Conservation (phyloP, 1,139 yeast genomes). For the Blastobotrys apis region DNA sequence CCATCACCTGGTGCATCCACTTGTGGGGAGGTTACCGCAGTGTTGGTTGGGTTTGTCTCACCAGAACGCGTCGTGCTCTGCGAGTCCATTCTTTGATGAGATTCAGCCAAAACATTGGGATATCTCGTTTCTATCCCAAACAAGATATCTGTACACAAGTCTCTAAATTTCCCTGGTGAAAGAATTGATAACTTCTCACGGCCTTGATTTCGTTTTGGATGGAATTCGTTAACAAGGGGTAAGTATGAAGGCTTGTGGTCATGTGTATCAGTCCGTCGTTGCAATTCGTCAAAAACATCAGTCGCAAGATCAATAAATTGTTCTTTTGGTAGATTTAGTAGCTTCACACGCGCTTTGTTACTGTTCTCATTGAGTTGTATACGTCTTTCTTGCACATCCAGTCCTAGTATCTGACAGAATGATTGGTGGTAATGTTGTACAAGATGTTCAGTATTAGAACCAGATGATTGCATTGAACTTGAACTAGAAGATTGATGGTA, state of each 20-base stretch:
- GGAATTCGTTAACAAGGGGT: constrained; percentile 46
- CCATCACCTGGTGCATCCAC: background rate
- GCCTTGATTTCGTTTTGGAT: constrained; percentile 93
- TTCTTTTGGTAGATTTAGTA: constrained; percentile 70
- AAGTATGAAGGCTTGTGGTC: constrained; percentile 24
- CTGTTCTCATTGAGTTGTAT: constrained; percentile 34
- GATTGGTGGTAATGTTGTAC: constrained; percentile 17
- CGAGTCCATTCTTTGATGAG: background rate
- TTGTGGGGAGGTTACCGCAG: background rate
- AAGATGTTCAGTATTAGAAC: constrained; percentile 7
- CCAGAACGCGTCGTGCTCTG: background rate
- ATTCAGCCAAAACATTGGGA: constrained; percentile 16
- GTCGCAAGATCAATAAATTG: constrained; percentile 88
- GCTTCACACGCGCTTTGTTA: constrained; percentile 75
- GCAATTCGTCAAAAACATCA: constrained; percentile 87
- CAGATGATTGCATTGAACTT: background rate
- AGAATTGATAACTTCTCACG: constrained; percentile 85
- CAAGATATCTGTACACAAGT: constrained; percentile 82
- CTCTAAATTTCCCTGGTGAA: constrained; percentile 79
- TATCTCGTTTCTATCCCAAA: constrained; percentile 78
- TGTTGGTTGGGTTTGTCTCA: background rate
- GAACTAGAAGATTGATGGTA: background rate
- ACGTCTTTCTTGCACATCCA: background rate
- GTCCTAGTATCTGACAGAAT: constrained; percentile 19
- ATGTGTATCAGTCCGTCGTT: constrained; percentile 54